Evolutionary conservation across 1,139 yeast genomes (phyloP).

Genomic region (Suhomyces panamericanus): DNA sequence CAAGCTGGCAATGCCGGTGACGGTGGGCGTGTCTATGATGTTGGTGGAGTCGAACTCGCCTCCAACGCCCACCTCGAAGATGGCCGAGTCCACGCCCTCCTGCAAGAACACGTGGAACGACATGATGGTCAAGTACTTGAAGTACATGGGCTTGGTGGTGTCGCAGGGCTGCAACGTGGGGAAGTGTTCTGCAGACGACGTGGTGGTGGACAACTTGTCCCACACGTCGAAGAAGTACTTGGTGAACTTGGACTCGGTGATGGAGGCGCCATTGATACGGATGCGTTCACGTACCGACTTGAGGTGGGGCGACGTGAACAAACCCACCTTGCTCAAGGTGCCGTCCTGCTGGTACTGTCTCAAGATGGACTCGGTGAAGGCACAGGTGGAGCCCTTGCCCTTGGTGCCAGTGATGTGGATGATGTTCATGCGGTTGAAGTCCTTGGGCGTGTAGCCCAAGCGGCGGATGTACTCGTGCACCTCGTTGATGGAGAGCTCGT

Average conservation of each 20-base stretch:
- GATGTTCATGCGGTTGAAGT: slow-evolving; percentile 71
- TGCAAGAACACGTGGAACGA: slow-evolving; percentile 87
- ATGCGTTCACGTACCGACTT: slow-evolving; percentile 92
- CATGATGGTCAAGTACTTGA: slow-evolving; percentile 82
- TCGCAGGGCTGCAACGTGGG: slow-evolving; percentile 68
- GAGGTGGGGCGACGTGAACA: slow-evolving; percentile 94
- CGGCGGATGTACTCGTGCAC: slow-evolving; percentile 90
- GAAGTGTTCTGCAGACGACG: slow-evolving; percentile 55
- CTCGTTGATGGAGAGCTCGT: slow-evolving; percentile 75
- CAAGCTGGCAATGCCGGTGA: slow-evolving; percentile 80
- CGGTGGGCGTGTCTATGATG: slow-evolving; percentile 74
- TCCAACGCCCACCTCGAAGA: slow-evolving; percentile 97
- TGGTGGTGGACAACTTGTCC: slow-evolving; percentile 69
- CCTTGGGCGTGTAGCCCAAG: slow-evolving; percentile 72
- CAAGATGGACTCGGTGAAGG: slow-evolving; percentile 83
- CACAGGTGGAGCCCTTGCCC: slow-evolving; percentile 98
- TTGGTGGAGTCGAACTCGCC: slow-evolving; percentile 97
- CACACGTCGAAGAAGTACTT: slow-evolving; percentile 92
- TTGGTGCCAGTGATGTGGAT: slow-evolving; percentile 97
- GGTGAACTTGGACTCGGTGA: slow-evolving; percentile 76
- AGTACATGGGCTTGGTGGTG: slow-evolving; percentile 85
- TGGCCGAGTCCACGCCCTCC: slow-evolving; percentile 89
- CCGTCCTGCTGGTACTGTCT: slow-evolving; percentile 48
- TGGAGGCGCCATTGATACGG: slow-evolving; percentile 82
- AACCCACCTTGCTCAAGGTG: slow-evolving; percentile 63